phyloP scores from a whole-genome alignment of 352 stramenopile genomes.

The Pythium angustatum region DNA sequence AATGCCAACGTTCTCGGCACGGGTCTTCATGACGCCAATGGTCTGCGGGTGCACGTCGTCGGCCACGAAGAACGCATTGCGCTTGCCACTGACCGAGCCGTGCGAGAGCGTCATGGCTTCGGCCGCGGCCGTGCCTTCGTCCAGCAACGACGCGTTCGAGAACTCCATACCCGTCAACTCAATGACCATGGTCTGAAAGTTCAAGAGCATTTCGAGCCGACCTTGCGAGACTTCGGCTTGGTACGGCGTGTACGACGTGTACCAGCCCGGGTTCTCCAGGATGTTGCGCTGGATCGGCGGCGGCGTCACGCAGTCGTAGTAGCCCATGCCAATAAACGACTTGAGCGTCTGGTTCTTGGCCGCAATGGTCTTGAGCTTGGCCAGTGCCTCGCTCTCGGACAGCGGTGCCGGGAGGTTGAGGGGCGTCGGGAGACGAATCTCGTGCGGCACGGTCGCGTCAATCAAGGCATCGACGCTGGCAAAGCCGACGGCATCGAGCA shows the following conservation, averaged over 20 bases:
- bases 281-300: slow-evolving; percentile 97
- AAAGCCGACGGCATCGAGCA: slow-evolving; percentile 94
- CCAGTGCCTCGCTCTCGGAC: slow-evolving; percentile 93
- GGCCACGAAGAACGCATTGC: slow-evolving; percentile 96
- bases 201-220: slow-evolving; percentile 98
- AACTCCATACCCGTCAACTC: slow-evolving; percentile 97
- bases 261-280: slow-evolving; percentile 98
- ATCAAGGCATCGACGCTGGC: slow-evolving; percentile 93
- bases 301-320: slow-evolving; percentile 96
- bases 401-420: slow-evolving; percentile 72
- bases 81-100: slow-evolving; percentile 92
- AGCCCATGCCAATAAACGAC: slow-evolving; percentile 98
- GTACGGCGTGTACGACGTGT: slow-evolving; percentile 98
- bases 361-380: slow-evolving; percentile 89
- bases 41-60: slow-evolving; percentile 92
- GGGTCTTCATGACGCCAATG: slow-evolving; percentile 93
- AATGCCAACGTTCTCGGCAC: slow-evolving; percentile 90
- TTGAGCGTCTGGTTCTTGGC: slow-evolving; percentile 96
- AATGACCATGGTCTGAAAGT: slow-evolving; percentile 99
- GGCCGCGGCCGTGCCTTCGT: slow-evolving; percentile 98
- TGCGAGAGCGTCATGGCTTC: slow-evolving; percentile 98
- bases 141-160: slow-evolving; percentile 96
- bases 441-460: slow-evolving; percentile 92
- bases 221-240: slow-evolving; percentile 99
- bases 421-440: slow-evolving; percentile 84